A percentile compares a stretch with the other conserved stretches of the same genome.
Conservation (phyloP, 305 asterid species). For the Nicotiana rustica region DNA sequence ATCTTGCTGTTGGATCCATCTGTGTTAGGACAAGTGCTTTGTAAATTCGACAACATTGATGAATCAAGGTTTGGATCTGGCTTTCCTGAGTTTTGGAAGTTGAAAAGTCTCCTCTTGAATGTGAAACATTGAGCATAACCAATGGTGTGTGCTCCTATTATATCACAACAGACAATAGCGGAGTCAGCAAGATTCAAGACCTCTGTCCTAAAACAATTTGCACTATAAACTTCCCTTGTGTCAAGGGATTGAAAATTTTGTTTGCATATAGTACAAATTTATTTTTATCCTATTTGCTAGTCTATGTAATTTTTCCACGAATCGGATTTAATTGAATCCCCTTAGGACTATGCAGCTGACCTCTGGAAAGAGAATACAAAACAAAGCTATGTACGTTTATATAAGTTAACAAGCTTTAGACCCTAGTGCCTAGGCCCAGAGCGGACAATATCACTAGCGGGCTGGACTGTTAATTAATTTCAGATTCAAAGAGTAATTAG, state of each 20-base stretch:
- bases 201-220: neutral
- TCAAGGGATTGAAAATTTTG: neutral
- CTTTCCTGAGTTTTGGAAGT: conserved; percentile 64
- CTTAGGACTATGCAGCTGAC: neutral
- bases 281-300: neutral
- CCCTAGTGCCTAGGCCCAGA: no score
- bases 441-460: no score
- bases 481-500: neutral
- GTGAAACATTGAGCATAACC: conserved; percentile 87
- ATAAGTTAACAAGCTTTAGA: no score
- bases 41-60: conserved; percentile 54
- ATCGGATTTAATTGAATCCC: neutral
- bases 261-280: neutral
- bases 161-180: neutral
- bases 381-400: neutral
- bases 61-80: conserved; percentile 73
- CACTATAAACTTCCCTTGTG: neutral
- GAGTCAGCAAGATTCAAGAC: neutral
- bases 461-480: neutral
- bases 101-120: conserved; percentile 76
- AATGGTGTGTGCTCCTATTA: conserved; percentile 73
- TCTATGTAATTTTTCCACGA: neutral
- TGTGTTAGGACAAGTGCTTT: conserved; percentile 57
- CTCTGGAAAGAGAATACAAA: neutral
- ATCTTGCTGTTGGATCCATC: conserved; percentile 55